Evolutionary conservation across 2,329 filamentous ascomycete genomes (phyloP).

Genomic region (Ramichloridium luteum): DNA sequence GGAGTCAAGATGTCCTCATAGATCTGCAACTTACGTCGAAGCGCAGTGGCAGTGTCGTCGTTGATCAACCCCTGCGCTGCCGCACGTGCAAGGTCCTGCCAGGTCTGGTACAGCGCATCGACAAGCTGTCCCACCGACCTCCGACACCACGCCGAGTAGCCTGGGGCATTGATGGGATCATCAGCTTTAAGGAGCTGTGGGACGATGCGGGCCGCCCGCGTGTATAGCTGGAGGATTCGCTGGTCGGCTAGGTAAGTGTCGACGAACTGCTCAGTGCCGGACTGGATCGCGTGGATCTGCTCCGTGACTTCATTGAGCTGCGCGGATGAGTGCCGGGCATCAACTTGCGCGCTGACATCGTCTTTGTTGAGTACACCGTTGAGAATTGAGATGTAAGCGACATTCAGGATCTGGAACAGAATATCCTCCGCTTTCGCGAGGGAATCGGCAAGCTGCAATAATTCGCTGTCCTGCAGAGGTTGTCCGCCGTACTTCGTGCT

Average conservation of each 20-base stretch:
- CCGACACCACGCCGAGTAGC: background rate
- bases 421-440: conserved; percentile 1
- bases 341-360: background rate
- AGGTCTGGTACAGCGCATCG: background rate
- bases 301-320: background rate
- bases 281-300: background rate
- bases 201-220: background rate
- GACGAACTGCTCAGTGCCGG: background rate
- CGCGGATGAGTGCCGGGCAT: background rate
- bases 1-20: too few species aligned
- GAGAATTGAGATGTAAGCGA: background rate
- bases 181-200: background rate
- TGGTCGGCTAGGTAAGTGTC: background rate
- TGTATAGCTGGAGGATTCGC: background rate
- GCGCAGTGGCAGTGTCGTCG: too few species aligned
- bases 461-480: background rate
- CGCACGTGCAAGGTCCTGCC: background rate
- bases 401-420: background rate
- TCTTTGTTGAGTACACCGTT: background rate
- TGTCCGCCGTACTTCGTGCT: background rate
- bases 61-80: too few species aligned
- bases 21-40: too few species aligned
- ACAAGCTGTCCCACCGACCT: background rate
- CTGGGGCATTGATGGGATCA: conserved; percentile 1
- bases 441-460: conserved; percentile 1